Percentiles rank a stretch among this genome's conserved stretches.
These are phyloP conservation scores for Parastagonospora nodorum DNA, from an alignment of 2,329 filamentous ascomycete genomes.

Conservation along the genomic window DNA sequence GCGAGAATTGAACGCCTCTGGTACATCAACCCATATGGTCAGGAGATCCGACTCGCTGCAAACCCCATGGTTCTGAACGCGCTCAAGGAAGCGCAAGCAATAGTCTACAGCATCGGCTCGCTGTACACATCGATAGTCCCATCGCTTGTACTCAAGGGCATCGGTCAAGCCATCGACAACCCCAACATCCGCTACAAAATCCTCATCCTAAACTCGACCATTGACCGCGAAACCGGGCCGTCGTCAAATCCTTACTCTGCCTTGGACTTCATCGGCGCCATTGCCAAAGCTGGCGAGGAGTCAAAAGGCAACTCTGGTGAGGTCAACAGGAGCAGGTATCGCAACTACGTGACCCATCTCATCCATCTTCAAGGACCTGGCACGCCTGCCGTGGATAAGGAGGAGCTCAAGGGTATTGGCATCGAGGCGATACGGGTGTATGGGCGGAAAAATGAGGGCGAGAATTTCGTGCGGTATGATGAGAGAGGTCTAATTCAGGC, in stretches of 20 bases:
- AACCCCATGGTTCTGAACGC: constrained; percentile 80
- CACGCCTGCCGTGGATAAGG: constrained; percentile 72
- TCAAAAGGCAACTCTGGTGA: constrained; percentile 48
- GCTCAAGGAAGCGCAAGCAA: constrained; percentile 65
- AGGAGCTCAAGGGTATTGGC: constrained; percentile 66
- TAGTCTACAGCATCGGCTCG: constrained; percentile 93
- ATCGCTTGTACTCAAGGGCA: constrained; percentile 75
- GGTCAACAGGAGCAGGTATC: constrained; percentile 55
- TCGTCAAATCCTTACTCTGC: constrained; percentile 68
- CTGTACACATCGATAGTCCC: constrained; percentile 90
- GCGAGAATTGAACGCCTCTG: constrained; percentile 81
- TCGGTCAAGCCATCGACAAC: constrained; percentile 67
- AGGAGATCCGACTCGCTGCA: constrained; percentile 84
- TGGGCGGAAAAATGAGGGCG: constrained; percentile 65
- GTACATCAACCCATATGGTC: constrained; percentile 99
- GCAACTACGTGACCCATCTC: constrained; percentile 79
- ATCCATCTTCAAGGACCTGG: constrained; percentile 75
- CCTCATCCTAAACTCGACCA: constrained; percentile 79
- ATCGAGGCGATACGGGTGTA: constrained; percentile 80
- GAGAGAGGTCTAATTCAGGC: constrained; percentile 74
- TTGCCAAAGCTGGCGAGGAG: constrained; percentile 68
- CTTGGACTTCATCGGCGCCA: constrained; percentile 79
- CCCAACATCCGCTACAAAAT: constrained; percentile 70
- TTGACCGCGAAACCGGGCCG: constrained; percentile 87
- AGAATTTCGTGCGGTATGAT: constrained; percentile 71